These are phyloP conservation scores for Domatiomyces globalis DNA, from an alignment of 2,329 filamentous ascomycete genomes.

Conservation along the genomic window DNA sequence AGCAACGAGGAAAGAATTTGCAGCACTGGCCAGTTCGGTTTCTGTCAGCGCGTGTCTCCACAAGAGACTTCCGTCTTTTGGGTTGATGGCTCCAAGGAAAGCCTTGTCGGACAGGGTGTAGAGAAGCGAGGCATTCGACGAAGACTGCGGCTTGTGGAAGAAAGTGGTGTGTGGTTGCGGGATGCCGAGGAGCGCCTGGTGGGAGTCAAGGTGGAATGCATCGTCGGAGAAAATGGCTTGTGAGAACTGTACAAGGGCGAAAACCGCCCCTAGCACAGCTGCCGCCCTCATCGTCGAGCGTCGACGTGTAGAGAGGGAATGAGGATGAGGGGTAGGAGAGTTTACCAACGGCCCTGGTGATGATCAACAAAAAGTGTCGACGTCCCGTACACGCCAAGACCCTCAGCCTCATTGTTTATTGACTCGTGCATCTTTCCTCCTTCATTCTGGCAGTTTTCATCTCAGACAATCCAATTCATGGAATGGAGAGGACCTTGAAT, in stretches of 20 bases:
- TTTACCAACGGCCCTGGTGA: neutral
- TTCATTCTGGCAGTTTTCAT: too few relatives aligned
- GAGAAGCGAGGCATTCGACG: slow-evolving; percentile 74
- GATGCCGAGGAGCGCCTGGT: slow-evolving; percentile 73
- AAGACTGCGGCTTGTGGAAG: slow-evolving; percentile 74
- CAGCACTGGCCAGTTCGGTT: slow-evolving; percentile 25
- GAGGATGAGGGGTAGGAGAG: neutral
- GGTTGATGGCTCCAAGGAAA: slow-evolving; percentile 77
- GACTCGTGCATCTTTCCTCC: too few relatives aligned
- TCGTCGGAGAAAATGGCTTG: slow-evolving; percentile 69
- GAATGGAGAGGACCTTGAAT: neutral
- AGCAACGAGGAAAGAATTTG: slow-evolving; percentile 14
- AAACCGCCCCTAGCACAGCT: neutral
- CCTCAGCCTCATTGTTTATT: too few relatives aligned
- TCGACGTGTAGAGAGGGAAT: neutral
- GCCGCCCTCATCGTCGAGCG: neutral
- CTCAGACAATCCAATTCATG: too few relatives aligned
- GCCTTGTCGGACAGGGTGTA: slow-evolving; percentile 80
- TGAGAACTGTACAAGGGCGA: neutral
- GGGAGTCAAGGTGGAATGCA: slow-evolving; percentile 82
- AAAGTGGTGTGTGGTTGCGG: slow-evolving; percentile 76
- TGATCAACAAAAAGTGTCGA: neutral
- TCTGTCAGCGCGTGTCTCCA: slow-evolving; percentile 69
- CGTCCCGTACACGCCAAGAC: too few relatives aligned
- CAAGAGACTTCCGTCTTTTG: slow-evolving; percentile 65